Evolutionary conservation across 768 basidiomycete genomes (phyloP).

Genomic region (Macrocybe gigantea): DNA sequence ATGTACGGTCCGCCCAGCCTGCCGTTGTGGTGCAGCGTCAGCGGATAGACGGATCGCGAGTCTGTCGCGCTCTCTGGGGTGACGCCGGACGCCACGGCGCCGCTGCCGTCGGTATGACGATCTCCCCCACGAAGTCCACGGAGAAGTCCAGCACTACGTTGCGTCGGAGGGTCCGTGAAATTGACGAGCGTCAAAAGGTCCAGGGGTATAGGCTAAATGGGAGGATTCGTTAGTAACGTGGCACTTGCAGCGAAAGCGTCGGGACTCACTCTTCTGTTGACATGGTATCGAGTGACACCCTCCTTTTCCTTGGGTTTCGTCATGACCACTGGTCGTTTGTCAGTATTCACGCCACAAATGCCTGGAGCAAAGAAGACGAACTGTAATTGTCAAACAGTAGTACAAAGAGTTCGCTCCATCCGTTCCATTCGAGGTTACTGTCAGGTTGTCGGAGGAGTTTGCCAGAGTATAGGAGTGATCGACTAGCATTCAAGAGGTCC

Average conservation of each 20-base stretch:
- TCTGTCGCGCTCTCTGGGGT: conserved; percentile 45
- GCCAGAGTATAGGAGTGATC: conserved; percentile 80
- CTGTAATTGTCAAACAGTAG: conserved; percentile 94
- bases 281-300: conserved; percentile 67
- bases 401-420: conserved; percentile 87
- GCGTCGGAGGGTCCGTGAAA: conserved; percentile 75
- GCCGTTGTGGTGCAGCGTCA: conserved; percentile 86
- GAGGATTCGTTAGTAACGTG: too few relatives aligned
- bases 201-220: conserved; percentile 78
- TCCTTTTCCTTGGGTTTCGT: conserved; percentile 82
- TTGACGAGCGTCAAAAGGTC: conserved; percentile 83
- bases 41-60: conserved; percentile 77
- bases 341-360: conserved; percentile 6
- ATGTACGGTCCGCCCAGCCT: conserved; percentile 83
- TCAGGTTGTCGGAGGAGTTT: conserved; percentile 85
- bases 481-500: conserved; percentile 79
- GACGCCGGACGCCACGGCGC: conserved; percentile 10
- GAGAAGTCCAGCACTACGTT: conserved; percentile 68
- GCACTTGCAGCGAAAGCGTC: too few relatives aligned
- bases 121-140: conserved; percentile 47
- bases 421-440: conserved; percentile 80
- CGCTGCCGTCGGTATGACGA: conserved; percentile 23
- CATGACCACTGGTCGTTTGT: conserved; percentile 63
- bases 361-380: conserved; percentile 29
- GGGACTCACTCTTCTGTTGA: conserved; percentile 67